Base-by-base conservation (phyloP, 139 green algal genomes). In the Coelastrella sp. region DNA sequence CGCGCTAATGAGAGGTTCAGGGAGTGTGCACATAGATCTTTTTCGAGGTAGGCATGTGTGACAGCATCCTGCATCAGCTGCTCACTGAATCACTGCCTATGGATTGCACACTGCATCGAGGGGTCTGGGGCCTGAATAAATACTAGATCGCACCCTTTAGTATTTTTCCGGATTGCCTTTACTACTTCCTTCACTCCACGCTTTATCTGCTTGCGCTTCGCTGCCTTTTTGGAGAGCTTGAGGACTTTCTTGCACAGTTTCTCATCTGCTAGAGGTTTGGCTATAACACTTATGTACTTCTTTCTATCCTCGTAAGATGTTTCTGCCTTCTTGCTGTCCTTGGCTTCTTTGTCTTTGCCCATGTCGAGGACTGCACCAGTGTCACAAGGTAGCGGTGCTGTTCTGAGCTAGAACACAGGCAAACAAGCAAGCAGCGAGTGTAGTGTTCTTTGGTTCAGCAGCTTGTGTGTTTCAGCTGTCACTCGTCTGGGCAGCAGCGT, bases 171-270 rank as follows among this genome's bases (percentile, higher is more conserved):
- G 35, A 99, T 83, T 3, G 96, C 94, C 85, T 99, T 99, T 9
- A 99, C 96, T 2, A 99, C 97, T 90, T 99, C 97, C 89, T 99
- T 99, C 0, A 99, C 97, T 2, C 97, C 97, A 50, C 97, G 89
- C 75, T 98, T 97, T 25, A 98, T 93, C 72, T 98, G 93, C 91
- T 99, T 99, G 4, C 90, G 85, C 91, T 99, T 99, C 43, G 97
- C 92, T 4, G 96, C 97, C 85, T 97, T 97, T 89, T 98, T 98
- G 27, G 90, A 93, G 27, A 98, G 91, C 88, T 98, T 98, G 30
- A 98, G 89, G 7, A 96, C 92, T 87, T 98, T 98, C 82, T 98
- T 99, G 68, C 84, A 91, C 11, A 99, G 91, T 88, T 99, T 99
- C 40, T 98, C 94, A 57, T 98, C 93, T 35, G 96, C 96, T 35